Base-by-base conservation (phyloP, 2,329 filamentous ascomycete species). In the Didymella lethalis region DNA sequence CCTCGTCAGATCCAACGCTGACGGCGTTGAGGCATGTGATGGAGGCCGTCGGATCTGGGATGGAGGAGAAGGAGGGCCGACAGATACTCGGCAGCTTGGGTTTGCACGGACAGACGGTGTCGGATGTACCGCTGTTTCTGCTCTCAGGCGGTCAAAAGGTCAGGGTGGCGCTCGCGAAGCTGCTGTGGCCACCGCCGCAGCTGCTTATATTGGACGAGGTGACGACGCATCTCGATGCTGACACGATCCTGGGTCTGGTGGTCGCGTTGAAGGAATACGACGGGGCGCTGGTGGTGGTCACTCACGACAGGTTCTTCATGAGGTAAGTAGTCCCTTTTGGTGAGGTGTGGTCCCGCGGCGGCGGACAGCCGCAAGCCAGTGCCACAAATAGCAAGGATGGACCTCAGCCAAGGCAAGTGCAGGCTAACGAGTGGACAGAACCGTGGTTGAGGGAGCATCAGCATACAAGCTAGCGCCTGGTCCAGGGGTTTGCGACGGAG, bases 291-390 rank as follows among this genome's bases (percentile, higher is more conserved):
- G 78, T 96, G 38, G 78, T 95, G 5, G 88, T 95, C 4, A 92
- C 88, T 34, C 92, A 96, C 79, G 92, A 96, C 74, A 83, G 92
- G 31, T 96, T 90, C 83, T 89, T 96, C 68, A 84, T 95, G 78
- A 84, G 88, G 45, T 75, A 67, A 25, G 68, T 62, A 7, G 88
- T 6, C 10, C 4, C 16, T 7, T 36, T 20, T 11, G 36, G 7
- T 23, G 20, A 36, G 47, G 52, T 26, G 16, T 31, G 29, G 31
- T 49, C 25, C 28, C n/a, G 36, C 4, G n/a, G 36, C 36, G 36
- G 7, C 36, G 18, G 20, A n/a, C 36, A 40, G 7, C 36, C 36
- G 36, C 20, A 40, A 40, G 36, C 36, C 36, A 40, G n/a, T 40
- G 36, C 29, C 46, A 46, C 40, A 52, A 54, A 38, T 18, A 41